Percentiles rank a stretch among this genome's conserved stretches.
phyloP scores from a whole-genome alignment of 1,284 basidiomycete genomes.

The Singerocomus rubriflavus region DNA sequence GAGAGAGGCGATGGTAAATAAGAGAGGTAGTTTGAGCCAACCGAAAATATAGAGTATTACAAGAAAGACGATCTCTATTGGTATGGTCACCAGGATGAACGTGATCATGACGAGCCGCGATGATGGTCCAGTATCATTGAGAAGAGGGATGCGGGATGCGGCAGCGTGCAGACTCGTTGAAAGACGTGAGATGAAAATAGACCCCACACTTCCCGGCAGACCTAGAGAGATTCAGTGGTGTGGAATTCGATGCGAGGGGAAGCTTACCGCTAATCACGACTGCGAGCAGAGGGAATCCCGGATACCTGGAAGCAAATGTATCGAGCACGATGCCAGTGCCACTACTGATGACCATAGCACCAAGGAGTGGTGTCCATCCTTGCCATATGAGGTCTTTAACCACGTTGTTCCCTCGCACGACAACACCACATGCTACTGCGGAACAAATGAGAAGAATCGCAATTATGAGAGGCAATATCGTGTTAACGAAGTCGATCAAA shows the following conservation, averaged over 20 bases:
- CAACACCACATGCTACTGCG: slow-evolving; percentile 50
- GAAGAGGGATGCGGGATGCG: slow-evolving; percentile 27
- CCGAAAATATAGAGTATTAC: slow-evolving; percentile 60
- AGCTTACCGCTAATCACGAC: slow-evolving; percentile 82
- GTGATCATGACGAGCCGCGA: slow-evolving; percentile 58
- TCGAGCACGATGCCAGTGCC: slow-evolving; percentile 92
- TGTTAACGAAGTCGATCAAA: slow-evolving; percentile 65
- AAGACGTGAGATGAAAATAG: slow-evolving; percentile 88
- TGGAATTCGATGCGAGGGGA: background rate
- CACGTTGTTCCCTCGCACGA: slow-evolving; percentile 63
- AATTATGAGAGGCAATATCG: slow-evolving; percentile 63
- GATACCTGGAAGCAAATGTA: slow-evolving; percentile 80
- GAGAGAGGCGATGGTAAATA: slow-evolving; percentile 65
- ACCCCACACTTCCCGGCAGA: slow-evolving; percentile 84
- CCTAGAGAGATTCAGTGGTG: slow-evolving; percentile 39
- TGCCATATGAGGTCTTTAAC: slow-evolving; percentile 72
- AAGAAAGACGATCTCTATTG: slow-evolving; percentile 75
- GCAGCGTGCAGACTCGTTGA: slow-evolving; percentile 81
- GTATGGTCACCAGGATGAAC: slow-evolving; percentile 70
- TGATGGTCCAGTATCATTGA: slow-evolving; percentile 37
- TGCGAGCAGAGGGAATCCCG: slow-evolving; percentile 86
- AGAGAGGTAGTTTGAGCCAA: slow-evolving; percentile 71
- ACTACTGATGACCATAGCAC: slow-evolving; percentile 90
- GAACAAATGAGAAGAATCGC: slow-evolving; percentile 55
- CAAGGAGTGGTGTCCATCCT: slow-evolving; percentile 89